Conservation (phyloP, 75 land plant species). For the Pseudotsuga menziesii region DNA sequence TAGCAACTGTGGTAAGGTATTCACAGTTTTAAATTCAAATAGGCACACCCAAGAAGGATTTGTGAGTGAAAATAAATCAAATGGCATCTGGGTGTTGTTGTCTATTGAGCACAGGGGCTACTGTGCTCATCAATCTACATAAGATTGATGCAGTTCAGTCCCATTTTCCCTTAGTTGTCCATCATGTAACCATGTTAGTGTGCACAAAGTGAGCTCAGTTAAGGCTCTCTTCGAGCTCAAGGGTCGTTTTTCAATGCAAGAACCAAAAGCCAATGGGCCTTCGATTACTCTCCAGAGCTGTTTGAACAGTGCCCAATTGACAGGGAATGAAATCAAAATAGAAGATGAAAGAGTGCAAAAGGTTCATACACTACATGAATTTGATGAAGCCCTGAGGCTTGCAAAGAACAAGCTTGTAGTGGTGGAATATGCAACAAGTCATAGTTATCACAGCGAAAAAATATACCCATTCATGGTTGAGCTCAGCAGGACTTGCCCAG, state of each 20-base stretch:
- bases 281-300: neutral
- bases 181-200: neutral
- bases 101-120: neutral
- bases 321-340: conserved; percentile 2
- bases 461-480: conserved; percentile 95
- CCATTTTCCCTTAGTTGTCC: neutral
- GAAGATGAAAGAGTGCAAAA: conserved; percentile 58
- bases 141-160: neutral
- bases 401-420: conserved; percentile 80
- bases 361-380: conserved; percentile 61
- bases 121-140: neutral
- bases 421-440: conserved; percentile 79
- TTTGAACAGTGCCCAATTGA: neutral
- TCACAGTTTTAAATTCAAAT: neutral
- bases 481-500: conserved; percentile 73
- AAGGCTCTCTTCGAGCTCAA: neutral
- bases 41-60: neutral
- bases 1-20: neutral
- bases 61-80: neutral
- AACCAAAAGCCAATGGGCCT: neutral
- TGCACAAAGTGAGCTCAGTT: neutral
- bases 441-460: conserved; percentile 42
- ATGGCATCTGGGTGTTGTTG: neutral
- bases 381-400: conserved; percentile 56
- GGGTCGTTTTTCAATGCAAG: neutral